Evolutionary conservation across 352 stramenopile genomes (phyloP), one percentile per base, ranked within the genome.

Genomic region (Nothophytophthora sp.): DNA sequence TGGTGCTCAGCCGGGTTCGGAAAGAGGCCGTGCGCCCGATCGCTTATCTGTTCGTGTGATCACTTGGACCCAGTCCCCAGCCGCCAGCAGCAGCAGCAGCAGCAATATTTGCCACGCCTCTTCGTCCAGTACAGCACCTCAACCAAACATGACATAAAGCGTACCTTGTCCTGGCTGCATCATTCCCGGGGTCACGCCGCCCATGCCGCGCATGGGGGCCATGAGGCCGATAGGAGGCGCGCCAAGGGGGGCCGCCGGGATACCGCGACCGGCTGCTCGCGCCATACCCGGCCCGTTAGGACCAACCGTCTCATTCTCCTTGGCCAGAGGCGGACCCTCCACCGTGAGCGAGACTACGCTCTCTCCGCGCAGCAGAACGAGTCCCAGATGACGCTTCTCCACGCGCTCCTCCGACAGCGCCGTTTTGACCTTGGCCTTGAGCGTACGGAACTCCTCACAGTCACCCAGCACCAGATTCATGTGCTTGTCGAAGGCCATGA

Each of bases 401-500:
- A 98, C 88, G 49, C 96, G 81, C 69, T 99, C 96, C 69, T 99
- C 97, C n/a, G 70, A 84, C 3, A 90, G 68, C 23, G 55, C 80
- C 8, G 71, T 98, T 63, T 98, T 98, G 29, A 86, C 64, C 53
- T 97, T 97, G 47, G 95, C 68, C 57, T 96, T 98, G 49, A 95
- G 73, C 42, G 85, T 93, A 49, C 98, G 92, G 76, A 98, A 99
- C 87, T 99, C 98, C 66, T 99, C 97, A 46, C 90, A 97, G 73
- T 99, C 97, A 42, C 90, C 96, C 18, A 99, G 78, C 27, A 99
- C 97, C 15, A 99, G 70, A 78, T 99, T 99, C 81, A 99, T 97
- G 77, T 99, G 97, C 70, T 99, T 99, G 81, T 99, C 98, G 70
- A 99, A 99, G 9, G 98, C 98, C 74, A 99, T 93, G 66, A 99